Base-by-base conservation (phyloP, 2,329 filamentous ascomycete species). In the Neonectria faginata region DNA sequence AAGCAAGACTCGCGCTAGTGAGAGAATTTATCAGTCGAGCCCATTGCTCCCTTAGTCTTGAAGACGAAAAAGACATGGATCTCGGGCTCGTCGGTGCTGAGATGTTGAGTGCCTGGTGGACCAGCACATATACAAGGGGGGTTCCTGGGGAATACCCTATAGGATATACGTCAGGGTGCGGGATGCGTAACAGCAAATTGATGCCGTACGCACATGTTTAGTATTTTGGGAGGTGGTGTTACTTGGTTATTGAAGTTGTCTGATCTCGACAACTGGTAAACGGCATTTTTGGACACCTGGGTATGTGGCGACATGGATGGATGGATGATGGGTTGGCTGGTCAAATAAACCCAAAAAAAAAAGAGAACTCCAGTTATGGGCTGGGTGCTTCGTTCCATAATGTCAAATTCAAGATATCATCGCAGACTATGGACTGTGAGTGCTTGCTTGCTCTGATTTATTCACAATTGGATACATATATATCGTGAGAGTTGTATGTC, bases 331-430 rank as follows among this genome's bases (percentile, higher is more conserved):
- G 41, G 52, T 42, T 42, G 60, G 60, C 36, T 57, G 27, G 39
- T 36, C 31, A 63, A 58, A 56, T 33, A 51, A 50, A 31, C 27
- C 39, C 45, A 63, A 63, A 63, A 20, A 20, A 25, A 25, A 63
- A 63, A 58, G 44, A 57, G 61, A 33, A 25, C 33, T 39, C 31
- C 33, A 57, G 31, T 50, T 41, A 12, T 45, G n/a, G 33, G 56
- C 48, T 59, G 50, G n/a, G 53, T 63, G 20, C 54, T 62, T 57
- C 53, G 39, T 58, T 55, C 48, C 53, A 20, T 63, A 59, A 63
- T 63, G 61, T 63, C 44, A 59, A 63, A 59, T 63, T 41, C 36
- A 63, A 63, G 16, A 55, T 55, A 22, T 45, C 42, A 42, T 53
- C 48, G 50, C 55, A 58, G 50, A 25, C 12, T n/a, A 14, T 53